A percentile compares a stretch with the other conserved stretches of the same genome.
phyloP scores from a whole-genome alignment of 2,329 filamentous ascomycete species.

The Cladophialophora exuberans region DNA sequence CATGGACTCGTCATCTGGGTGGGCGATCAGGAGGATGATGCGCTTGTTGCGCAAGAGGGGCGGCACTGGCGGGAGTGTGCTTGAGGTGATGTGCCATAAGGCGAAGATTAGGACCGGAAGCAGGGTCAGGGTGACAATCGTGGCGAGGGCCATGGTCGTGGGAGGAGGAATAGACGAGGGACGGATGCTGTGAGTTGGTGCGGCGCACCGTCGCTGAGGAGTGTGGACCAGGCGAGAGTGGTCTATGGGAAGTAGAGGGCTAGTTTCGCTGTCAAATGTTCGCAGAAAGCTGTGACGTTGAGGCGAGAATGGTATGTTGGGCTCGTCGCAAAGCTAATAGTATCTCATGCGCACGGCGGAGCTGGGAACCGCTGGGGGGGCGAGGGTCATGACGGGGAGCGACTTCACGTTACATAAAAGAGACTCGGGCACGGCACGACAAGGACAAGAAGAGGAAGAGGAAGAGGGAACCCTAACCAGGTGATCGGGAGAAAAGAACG shows the following conservation, averaged over 20 bases:
- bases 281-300: neutral
- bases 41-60: slow-evolving; percentile 78
- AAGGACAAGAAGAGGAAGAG: no score
- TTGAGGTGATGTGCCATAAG: slow-evolving; percentile 39
- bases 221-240: no score
- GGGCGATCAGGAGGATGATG: slow-evolving; percentile 90
- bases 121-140: slow-evolving; percentile 24
- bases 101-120: slow-evolving; percentile 29
- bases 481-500: slow-evolving; percentile 3
- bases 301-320: neutral
- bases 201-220: no score
- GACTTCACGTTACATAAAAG: neutral
- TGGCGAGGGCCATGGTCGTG: slow-evolving; percentile 16
- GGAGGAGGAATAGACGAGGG: neutral
- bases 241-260: no score
- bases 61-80: slow-evolving; percentile 41
- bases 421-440: no score
- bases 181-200: no score
- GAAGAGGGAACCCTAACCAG: slow-evolving; percentile 7
- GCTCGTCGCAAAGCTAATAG: neutral
- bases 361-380: neutral
- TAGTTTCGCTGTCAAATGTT: neutral
- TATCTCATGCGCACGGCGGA: neutral
- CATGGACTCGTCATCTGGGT: slow-evolving; percentile 99
- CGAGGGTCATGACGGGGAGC: slow-evolving; percentile 2